These are phyloP conservation scores for Lipomyces anomalus DNA, from an alignment of 805 yeast species.

Conservation along the genomic window DNA sequence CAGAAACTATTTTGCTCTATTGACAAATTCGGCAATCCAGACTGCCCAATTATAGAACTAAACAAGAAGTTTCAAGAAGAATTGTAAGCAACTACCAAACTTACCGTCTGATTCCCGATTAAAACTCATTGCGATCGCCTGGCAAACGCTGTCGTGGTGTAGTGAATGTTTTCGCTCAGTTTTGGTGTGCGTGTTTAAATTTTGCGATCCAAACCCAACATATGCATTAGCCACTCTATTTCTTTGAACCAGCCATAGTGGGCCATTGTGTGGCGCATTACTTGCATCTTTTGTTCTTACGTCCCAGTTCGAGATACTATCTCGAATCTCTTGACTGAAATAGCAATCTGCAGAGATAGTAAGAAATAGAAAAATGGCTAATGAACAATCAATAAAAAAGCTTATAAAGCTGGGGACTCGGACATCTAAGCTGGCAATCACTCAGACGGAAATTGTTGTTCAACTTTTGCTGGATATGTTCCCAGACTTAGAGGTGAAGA, in stretches of 20 bases:
- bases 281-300: background rate
- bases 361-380: background rate
- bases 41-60: no score
- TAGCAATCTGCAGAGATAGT: background rate
- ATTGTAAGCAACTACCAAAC: background rate
- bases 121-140: background rate
- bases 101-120: background rate
- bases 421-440: conserved; percentile 78
- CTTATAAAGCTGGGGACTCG: conserved; percentile 65
- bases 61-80: no score
- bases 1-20: no score
- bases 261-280: background rate
- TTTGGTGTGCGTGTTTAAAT: no score
- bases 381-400: conserved; percentile 4
- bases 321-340: background rate
- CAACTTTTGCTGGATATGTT: conserved; percentile 50
- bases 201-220: no score
- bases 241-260: background rate
- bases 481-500: conserved; percentile 65
- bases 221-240: background rate
- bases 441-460: conserved; percentile 74
- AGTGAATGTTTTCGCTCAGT: no score
- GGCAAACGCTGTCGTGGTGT: background rate
- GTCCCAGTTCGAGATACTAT: background rate
- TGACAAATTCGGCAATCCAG: no score